A percentile compares a stretch with the other conserved stretches of the same genome.
Conservation (phyloP, 164 flowering plant species). For the Stephania cephalantha region DNA sequence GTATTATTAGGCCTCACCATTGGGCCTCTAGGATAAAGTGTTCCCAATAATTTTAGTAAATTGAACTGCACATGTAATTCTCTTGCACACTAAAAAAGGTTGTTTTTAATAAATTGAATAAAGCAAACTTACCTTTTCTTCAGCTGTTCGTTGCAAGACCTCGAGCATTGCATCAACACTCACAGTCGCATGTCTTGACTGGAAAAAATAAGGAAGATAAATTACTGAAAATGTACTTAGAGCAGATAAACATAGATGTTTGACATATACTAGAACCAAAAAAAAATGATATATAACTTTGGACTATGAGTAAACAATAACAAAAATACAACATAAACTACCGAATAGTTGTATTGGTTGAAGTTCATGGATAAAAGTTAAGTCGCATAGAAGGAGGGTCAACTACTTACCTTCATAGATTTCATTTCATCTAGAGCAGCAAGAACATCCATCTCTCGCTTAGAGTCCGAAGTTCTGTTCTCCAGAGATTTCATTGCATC, state of each 20-base stretch:
- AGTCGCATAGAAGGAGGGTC: background rate
- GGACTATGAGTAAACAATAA: too few relatives aligned
- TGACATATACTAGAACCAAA: background rate
- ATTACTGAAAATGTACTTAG: background rate
- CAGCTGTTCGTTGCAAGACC: conserved; percentile 62
- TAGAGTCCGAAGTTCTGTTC: conserved; percentile 83
- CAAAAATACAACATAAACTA: too few relatives aligned
- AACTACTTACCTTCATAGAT: conserved; percentile 67
- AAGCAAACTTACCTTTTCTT: conserved; percentile 48
- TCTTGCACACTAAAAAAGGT: too few relatives aligned
- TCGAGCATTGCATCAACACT: conserved; percentile 84
- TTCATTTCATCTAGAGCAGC: conserved; percentile 96
- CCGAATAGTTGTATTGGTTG: background rate
- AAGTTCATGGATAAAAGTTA: too few relatives aligned
- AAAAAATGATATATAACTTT: too few relatives aligned
- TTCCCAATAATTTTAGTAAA: background rate
- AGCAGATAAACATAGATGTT: background rate
- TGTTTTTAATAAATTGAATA: background rate
- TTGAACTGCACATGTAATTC: background rate
- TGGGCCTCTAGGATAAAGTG: background rate
- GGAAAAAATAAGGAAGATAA: conserved; percentile 21
- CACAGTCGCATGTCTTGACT: conserved; percentile 92
- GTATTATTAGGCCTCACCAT: background rate
- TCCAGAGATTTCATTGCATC: conserved; percentile 96
- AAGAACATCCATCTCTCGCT: conserved; percentile 89